Evolutionary conservation across 805 yeast species (phyloP), one percentile per base, ranked within the genome.

Genomic region (Metschnikowia orientalis): DNA sequence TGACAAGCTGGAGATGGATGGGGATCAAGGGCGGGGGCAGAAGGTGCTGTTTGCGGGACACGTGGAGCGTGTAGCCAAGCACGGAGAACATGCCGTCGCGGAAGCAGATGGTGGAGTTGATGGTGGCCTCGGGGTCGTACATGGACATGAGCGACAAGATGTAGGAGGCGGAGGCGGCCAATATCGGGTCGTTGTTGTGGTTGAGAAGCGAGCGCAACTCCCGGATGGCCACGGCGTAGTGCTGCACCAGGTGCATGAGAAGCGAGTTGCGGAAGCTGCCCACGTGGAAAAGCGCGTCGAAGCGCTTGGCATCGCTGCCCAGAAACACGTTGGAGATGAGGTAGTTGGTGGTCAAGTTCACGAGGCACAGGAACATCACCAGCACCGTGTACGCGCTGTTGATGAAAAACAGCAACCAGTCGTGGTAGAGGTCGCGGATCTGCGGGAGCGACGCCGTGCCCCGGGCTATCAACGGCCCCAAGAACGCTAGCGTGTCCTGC

Each of bases 51-150:
- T 48, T 23, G 37, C 45, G 11, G 20, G 40, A 18, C 7, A 36
- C 18, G 27, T 41, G 37, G 14, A 54, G 30, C 27, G 57, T 48
- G 44, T 56, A 54, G 11, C 51, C 45, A 37, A 64, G 55, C 20
- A 61, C 56, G 19, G 63, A 49, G 34, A 64, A 61, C 34, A 64
- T 44, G 2, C 71, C 71, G 38, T 64, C 67, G 18, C 67, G 48
- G 41, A 63, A 64, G 35, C 71, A 64, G 20, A 50, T 50, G 18
- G 58, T 52, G 16, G 67, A 59, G 39, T 53, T 44, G 10, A 54
- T 37, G 1, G 67, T 61, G 8, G 67, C 69, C 37, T 61, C 67
- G 1, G 69, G 71, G 34, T 64, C 69, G 41, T 64, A 64, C 22
- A 64, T 59, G 10, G 67, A 53, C 68, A 63, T 63, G 29, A 63